Evolutionary conservation across 345 rosid genomes (phyloP).

Genomic region (Eutrema heterophyllum): DNA sequence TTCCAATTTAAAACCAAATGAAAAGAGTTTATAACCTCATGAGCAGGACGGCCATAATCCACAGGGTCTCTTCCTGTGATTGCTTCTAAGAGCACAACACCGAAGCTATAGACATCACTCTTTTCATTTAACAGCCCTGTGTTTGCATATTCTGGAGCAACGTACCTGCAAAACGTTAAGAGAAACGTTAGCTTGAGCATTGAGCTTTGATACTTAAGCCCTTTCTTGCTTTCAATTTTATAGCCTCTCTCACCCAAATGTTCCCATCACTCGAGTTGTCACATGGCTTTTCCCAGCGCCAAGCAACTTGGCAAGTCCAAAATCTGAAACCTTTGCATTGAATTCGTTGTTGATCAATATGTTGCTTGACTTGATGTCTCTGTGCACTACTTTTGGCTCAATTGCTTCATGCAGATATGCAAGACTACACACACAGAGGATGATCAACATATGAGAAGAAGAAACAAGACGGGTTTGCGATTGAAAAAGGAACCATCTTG

Average conservation of each 20-base stretch:
- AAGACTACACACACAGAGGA: slow-evolving; percentile 48
- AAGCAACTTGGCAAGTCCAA: slow-evolving; percentile 92
- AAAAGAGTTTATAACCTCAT: slow-evolving; percentile 46
- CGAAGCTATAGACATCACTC: slow-evolving; percentile 96
- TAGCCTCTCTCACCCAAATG: slow-evolving; percentile 62
- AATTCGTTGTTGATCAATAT: slow-evolving; percentile 83
- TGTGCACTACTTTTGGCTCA: slow-evolving; percentile 96
- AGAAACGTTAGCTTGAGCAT: not conserved
- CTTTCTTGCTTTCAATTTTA: not conserved
- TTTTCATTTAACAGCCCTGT: slow-evolving; percentile 93
- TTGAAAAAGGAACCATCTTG: not conserved
- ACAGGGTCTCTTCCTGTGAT: slow-evolving; percentile 96
- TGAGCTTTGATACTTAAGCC: not conserved
- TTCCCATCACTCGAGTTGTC: slow-evolving; percentile 99
- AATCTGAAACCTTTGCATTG: slow-evolving; percentile 90
- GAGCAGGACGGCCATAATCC: slow-evolving; percentile 82
- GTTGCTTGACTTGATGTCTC: slow-evolving; percentile 96
- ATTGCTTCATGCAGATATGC: slow-evolving; percentile 96
- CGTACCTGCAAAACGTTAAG: slow-evolving; percentile 54
- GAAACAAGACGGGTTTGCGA: not conserved
- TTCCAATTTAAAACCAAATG: not conserved
- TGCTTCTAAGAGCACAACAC: slow-evolving; percentile 83
- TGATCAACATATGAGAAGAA: not conserved
- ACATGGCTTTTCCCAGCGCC: slow-evolving; percentile 96
- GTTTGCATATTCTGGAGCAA: slow-evolving; percentile 98